phyloP scores from a whole-genome alignment of 768 basidiomycete genomes.

The Pleurotus eryngii region DNA sequence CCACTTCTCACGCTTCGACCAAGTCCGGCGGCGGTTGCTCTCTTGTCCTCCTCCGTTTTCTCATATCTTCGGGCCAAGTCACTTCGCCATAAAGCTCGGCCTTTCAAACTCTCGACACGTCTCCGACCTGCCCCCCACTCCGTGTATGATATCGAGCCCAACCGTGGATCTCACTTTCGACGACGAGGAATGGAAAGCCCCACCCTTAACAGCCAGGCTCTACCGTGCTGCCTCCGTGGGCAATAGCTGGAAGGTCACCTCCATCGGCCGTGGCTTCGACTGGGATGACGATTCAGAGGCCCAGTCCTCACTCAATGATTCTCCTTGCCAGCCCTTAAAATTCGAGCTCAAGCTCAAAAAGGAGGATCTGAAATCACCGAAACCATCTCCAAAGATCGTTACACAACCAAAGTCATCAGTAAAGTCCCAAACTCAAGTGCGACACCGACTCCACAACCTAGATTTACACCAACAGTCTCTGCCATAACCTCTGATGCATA shows the following conservation, averaged over 20 bases:
- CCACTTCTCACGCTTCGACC: slow-evolving; percentile 7
- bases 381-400: slow-evolving; percentile 6
- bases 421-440: slow-evolving; percentile 1
- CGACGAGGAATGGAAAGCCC: slow-evolving; percentile 65
- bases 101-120: background rate
- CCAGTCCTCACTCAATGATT: slow-evolving; percentile 5
- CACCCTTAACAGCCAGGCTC: slow-evolving; percentile 44
- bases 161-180: slow-evolving; percentile 63
- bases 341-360: slow-evolving; percentile 15
- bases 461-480: slow-evolving; percentile 24
- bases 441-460: slow-evolving; percentile 22
- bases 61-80: background rate
- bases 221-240: slow-evolving; percentile 66
- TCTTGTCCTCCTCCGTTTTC: slow-evolving; percentile 9
- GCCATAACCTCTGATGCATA: slow-evolving; percentile 22
- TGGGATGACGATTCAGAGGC: slow-evolving; percentile 50
- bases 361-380: slow-evolving; percentile 1
- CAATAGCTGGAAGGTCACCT: slow-evolving; percentile 83
- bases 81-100: background rate
- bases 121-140: slow-evolving; percentile 11
- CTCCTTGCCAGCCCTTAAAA: slow-evolving; percentile 18
- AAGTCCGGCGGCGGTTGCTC: slow-evolving; percentile 8
- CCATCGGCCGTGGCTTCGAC: slow-evolving; percentile 78
- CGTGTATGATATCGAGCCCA: slow-evolving; percentile 57
- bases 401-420: slow-evolving; percentile 10